phyloP scores from a whole-genome alignment of 2,329 filamentous ascomycete species.

The Ophiosphaerella narmari region DNA sequence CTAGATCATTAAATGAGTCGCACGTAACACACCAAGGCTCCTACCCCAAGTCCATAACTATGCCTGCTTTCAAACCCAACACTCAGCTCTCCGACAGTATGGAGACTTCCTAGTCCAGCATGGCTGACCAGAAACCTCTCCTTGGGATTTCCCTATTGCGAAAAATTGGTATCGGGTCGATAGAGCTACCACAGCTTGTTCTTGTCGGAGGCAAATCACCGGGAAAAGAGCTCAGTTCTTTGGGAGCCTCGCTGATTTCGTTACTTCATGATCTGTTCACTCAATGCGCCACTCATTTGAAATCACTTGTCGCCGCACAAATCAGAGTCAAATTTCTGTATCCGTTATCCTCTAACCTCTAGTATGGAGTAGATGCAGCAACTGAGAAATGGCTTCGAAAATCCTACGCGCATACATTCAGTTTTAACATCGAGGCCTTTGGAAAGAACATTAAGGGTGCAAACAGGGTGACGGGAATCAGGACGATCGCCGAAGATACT shows the following conservation, averaged over 20 bases:
- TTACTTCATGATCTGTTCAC: slow-evolving; percentile 58
- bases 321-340: slow-evolving; percentile 44
- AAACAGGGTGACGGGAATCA: slow-evolving; percentile 54
- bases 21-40: too few species aligned
- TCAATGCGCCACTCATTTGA: slow-evolving; percentile 64
- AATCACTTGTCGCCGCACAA: slow-evolving; percentile 55
- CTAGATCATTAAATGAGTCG: too few species aligned
- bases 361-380: slow-evolving; percentile 24
- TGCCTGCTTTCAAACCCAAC: too few species aligned
- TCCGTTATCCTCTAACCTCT: slow-evolving; percentile 10
- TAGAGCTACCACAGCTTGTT: slow-evolving; percentile 34
- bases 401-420: slow-evolving; percentile 28
- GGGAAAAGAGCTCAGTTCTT: slow-evolving; percentile 45
- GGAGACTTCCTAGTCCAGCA: background rate
- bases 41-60: too few species aligned
- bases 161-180: slow-evolving; percentile 23
- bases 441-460: slow-evolving; percentile 50
- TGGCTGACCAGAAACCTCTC: too few species aligned
- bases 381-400: slow-evolving; percentile 15
- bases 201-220: slow-evolving; percentile 47
- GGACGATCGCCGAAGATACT: slow-evolving; percentile 2
- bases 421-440: slow-evolving; percentile 14
- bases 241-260: slow-evolving; percentile 41
- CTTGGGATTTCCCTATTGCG: too few species aligned
- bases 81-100: too few species aligned